Percentiles rank a stretch among this genome's conserved stretches.
These are phyloP conservation scores for Ochetophila trinervis DNA, from an alignment of 306 rosid species.

Conservation along the genomic window DNA sequence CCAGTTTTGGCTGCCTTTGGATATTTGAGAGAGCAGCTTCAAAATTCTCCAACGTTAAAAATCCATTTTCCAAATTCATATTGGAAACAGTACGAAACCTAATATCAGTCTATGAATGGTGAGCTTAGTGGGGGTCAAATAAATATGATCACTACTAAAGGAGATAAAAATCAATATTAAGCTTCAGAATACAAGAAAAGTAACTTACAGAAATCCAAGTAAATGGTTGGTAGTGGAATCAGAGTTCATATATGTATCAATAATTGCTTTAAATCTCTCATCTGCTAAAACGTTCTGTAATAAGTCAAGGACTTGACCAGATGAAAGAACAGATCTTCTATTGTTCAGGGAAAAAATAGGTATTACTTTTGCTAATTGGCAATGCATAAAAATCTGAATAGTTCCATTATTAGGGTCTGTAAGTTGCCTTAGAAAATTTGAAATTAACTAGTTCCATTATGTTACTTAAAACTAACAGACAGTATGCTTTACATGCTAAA, in stretches of 20 bases:
- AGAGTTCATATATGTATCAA: conserved; percentile 36
- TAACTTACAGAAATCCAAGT: conserved; percentile 72
- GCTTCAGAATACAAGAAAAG: conserved; percentile 18
- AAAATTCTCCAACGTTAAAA: conserved; percentile 58
- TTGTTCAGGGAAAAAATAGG: too few relatives aligned
- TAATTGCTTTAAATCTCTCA: conserved; percentile 51
- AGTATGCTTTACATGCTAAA: neutral
- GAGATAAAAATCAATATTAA: neutral
- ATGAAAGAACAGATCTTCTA: neutral
- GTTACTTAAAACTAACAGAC: neutral
- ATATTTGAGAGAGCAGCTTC: conserved; percentile 60
- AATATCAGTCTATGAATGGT: conserved; percentile 26
- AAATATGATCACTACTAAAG: conserved; percentile 1
- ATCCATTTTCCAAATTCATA: conserved; percentile 71
- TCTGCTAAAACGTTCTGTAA: conserved; percentile 70
- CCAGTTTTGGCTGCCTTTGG: conserved; percentile 77
- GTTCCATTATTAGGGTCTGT: too few relatives aligned
- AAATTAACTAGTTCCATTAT: neutral
- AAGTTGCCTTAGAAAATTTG: too few relatives aligned
- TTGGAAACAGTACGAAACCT: conserved; percentile 76
- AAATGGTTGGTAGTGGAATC: conserved; percentile 67
- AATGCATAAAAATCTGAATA: too few relatives aligned
- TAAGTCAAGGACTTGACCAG: conserved; percentile 54
- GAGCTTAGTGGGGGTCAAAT: conserved; percentile 24
- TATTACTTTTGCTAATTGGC: too few relatives aligned